A percentile compares a stretch with the other conserved stretches of the same genome.
Conservation (phyloP, 2,329 filamentous ascomycete species). For the Claviceps humidiphila region DNA sequence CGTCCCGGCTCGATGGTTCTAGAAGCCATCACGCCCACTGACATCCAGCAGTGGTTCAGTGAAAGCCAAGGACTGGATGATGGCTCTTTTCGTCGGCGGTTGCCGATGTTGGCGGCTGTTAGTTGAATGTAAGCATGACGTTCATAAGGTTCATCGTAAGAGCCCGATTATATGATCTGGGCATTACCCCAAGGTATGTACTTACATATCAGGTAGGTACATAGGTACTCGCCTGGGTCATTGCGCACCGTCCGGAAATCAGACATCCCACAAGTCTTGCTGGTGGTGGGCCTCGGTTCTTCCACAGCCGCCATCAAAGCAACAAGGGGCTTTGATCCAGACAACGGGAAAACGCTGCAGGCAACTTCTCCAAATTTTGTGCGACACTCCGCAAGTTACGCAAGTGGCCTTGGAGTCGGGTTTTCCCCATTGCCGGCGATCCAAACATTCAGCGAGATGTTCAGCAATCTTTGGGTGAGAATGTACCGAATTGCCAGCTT, state of each 20-base stretch:
- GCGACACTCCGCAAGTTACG: no score
- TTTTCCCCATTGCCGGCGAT: neutral
- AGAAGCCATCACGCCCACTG: neutral
- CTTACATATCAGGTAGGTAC: neutral
- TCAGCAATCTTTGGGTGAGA: neutral
- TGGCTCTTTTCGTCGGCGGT: neutral
- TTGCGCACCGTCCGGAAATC: neutral
- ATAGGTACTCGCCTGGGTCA: neutral
- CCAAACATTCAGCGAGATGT: neutral
- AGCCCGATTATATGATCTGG: neutral
- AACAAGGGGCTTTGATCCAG: neutral
- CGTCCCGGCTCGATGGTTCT: neutral
- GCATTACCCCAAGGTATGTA: neutral
- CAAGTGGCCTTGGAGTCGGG: no score
- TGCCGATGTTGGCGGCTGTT: neutral
- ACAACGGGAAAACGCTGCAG: neutral
- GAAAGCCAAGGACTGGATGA: neutral
- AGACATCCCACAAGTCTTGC: neutral
- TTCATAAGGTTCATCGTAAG: neutral
- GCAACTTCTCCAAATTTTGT: neutral
- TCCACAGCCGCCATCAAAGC: neutral
- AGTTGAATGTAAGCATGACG: neutral
- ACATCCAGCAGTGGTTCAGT: neutral
- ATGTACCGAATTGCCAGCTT: neutral
- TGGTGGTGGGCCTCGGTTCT: conserved; percentile 2